Evolutionary conservation across 2,329 filamentous ascomycete species (phyloP), one percentile per base, ranked within the genome.

Genomic region (Elsinoe fawcettii): DNA sequence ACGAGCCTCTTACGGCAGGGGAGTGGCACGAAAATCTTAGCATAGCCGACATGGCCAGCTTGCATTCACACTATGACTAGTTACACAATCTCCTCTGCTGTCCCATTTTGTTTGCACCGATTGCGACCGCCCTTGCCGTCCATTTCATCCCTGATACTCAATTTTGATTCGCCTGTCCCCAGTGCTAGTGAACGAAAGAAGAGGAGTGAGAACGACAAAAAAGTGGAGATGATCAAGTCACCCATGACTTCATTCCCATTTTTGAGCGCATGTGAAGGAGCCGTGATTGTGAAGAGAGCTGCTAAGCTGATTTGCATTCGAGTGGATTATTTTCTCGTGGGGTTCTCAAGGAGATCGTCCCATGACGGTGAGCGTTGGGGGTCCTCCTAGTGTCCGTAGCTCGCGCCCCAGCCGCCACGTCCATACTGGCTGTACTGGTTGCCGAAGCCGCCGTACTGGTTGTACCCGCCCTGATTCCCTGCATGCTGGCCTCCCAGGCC

Each of bases 401-500:
- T 66, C 37, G 63, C 62, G 49, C 65, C 68, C 68, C 68, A 70
- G 22, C 68, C 68, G 34, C 68, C 67, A 41, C 66, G 51, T 55
- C 60, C 59, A 58, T 60, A 61, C 41, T 60, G 51, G 43, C 60
- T 63, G 60, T 71, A 70, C 22, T 65, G 64, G 60, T 70, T 66
- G 58, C 65, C 64, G 64, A 69, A 71, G 37, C 66, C 64, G 18
- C 65, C 63, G 58, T 68, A 70, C 9, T 61, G 64, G 60, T 74
- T 72, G 67, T 76, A 74, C 34, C 65, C 64, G 37, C 72, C 70
- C 62, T 75, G 74, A 58, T 70, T 73, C 58, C 67, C 77, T 75
- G 70, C 72, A 61, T 75, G 74, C 61, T 77, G 75, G 43, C 68
- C 70, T 44, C 77, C 77, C 47, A 79, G 72, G 49, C 77, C 78